Evolutionary conservation across 192 early-diverging fungal species (phyloP).

Genomic region (Umbelopsis isabellina): DNA sequence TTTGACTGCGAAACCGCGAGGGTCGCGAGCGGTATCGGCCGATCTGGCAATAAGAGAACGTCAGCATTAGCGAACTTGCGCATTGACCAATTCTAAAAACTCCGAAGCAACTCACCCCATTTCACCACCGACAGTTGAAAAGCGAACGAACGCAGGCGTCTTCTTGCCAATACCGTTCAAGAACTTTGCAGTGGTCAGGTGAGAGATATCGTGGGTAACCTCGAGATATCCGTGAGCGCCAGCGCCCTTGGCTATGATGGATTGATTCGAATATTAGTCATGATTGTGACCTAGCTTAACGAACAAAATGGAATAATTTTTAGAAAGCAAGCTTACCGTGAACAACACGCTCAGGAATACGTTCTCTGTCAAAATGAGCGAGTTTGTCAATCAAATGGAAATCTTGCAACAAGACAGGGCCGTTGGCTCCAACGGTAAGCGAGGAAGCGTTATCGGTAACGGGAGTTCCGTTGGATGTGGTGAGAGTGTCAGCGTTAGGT

Average conservation of each 20-base stretch:
- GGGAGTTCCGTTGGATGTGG: slow-evolving; percentile 64
- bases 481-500: slow-evolving; percentile 17
- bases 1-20: slow-evolving; percentile 74
- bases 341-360: slow-evolving; percentile 86
- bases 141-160: slow-evolving; percentile 69
- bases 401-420: slow-evolving; percentile 67
- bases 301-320: not conserved
- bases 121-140: slow-evolving; percentile 68
- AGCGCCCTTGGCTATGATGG: slow-evolving; percentile 66
- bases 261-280: not conserved
- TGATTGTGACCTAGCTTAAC: no score
- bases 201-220: slow-evolving; percentile 50
- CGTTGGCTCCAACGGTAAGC: slow-evolving; percentile 58
- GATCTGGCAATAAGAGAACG: slow-evolving; percentile 24
- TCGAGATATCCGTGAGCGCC: slow-evolving; percentile 84
- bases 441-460: slow-evolving; percentile 70
- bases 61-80: not conserved
- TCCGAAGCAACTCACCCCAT: slow-evolving; percentile 35
- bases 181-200: slow-evolving; percentile 63
- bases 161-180: slow-evolving; percentile 62
- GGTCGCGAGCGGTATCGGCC: slow-evolving; percentile 68
- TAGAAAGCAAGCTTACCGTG: slow-evolving; percentile 39
- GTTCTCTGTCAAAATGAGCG: slow-evolving; percentile 84
- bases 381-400: slow-evolving; percentile 73
- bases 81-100: not conserved